Evolutionary conservation across 2,329 filamentous ascomycete genomes (phyloP).

Genomic region (Clarireedia homoeocarpa): DNA sequence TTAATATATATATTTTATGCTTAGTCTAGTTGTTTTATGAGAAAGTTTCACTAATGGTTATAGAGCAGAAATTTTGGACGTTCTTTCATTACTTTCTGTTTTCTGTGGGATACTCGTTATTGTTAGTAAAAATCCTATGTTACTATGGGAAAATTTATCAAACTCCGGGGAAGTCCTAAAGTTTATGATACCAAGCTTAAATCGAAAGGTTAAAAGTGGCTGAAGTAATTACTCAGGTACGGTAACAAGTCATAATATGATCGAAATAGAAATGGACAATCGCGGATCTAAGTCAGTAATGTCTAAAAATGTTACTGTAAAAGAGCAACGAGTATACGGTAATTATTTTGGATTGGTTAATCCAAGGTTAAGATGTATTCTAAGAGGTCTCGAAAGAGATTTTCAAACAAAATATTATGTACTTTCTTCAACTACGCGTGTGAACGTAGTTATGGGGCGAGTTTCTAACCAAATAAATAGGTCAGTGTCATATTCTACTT

Average conservation of each 20-base stretch:
- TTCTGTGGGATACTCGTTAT: constrained; percentile 29
- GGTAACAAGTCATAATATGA: not conserved
- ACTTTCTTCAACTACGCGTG: not conserved
- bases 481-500: not conserved
- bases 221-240: not conserved
- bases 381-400: not conserved
- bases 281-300: not conserved
- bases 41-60: constrained; percentile 32
- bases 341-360: not conserved
- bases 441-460: not conserved
- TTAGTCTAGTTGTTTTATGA: constrained; percentile 25
- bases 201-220: not conserved
- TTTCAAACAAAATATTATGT: not conserved
- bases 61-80: constrained; percentile 28
- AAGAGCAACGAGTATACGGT: not conserved
- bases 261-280: not conserved
- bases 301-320: not conserved
- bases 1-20: constrained; percentile 11
- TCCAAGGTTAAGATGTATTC: not conserved
- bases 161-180: not conserved
- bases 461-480: not conserved
- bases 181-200: not conserved
- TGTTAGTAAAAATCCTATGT: constrained; percentile 32
- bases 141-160: not conserved
- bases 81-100: constrained; percentile 29